These are phyloP conservation scores for Magnaporthales sp. DNA, from an alignment of 2,329 filamentous ascomycete species.

Conservation along the genomic window DNA sequence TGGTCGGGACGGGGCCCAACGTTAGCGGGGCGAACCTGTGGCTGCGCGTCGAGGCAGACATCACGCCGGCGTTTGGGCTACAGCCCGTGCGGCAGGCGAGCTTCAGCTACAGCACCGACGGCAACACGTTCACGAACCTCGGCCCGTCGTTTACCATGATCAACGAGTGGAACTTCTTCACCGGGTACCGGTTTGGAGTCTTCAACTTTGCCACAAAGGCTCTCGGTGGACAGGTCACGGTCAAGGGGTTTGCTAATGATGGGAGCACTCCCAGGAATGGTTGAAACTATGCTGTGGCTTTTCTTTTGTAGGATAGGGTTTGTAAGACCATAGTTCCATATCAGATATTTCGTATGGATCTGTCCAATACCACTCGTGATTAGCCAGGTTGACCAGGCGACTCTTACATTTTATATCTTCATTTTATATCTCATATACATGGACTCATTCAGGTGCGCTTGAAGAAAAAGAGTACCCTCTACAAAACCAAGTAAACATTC, in stretches of 20 bases:
- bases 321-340: background rate
- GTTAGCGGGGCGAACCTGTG: conserved; percentile 18
- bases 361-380: too few relatives aligned
- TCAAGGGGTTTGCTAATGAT: conserved; percentile 12
- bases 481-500: too few relatives aligned
- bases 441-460: too few relatives aligned
- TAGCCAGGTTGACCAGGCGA: too few relatives aligned
- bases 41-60: conserved; percentile 27
- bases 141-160: conserved; percentile 26
- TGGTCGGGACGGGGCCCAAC: conserved; percentile 13
- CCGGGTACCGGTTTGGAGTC: conserved; percentile 38
- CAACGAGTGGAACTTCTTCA: conserved; percentile 36
- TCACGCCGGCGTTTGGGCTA: conserved; percentile 19
- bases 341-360: too few relatives aligned
- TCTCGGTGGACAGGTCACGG: conserved; percentile 26
- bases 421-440: too few relatives aligned
- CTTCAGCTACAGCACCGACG: conserved; percentile 36
- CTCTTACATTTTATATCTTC: too few relatives aligned
- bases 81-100: conserved; percentile 17
- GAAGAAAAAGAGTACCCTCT: too few relatives aligned
- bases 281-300: background rate
- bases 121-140: conserved; percentile 23
- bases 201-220: conserved; percentile 39
- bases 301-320: background rate
- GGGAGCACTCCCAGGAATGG: background rate